Base-by-base conservation (phyloP, 2,329 filamentous ascomycete species). In the Epichloe sibirici region DNA sequence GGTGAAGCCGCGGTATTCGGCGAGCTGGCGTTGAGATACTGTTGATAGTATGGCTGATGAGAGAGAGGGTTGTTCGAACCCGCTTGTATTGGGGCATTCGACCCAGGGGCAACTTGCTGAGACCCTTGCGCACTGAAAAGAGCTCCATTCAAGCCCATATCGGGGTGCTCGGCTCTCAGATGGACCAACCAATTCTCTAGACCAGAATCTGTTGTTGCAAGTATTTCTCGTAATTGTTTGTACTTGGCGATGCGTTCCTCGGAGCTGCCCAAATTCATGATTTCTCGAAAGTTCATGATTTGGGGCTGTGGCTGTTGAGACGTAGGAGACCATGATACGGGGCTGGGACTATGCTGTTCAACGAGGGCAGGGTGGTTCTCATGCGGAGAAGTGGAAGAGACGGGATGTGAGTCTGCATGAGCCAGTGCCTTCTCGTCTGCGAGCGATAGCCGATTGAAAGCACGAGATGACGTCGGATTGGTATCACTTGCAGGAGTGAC, bases 221-320 rank as follows among this genome's bases (percentile, higher is more conserved):
- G 89, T 45, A 86, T 78, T 15, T 79, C 71, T 45, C 88, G 79
- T 0, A 86, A 85, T 53, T 85, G 79, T 54, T 88, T 79, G 65
- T 87, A 95, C 13, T 82, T 83, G 44, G 76, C 73, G 55, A 93
- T 86, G 21, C 90, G 82, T 58, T 93, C 83, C 13, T 75, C 66
- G 0, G 82, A 67, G 2, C 78, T 80, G 15, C 78, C 74, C 48
- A 93, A 74, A 8, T 79, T 81, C 60, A 89, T 75, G 55, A 96
- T 95, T 53, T 95, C 86, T 49, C 83, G 80, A 68, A 94, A 90
- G 1, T 77, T 72, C 57, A 78, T 74, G 39, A 79, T 70, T 46
- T 62, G 61, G 11, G 62, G 46, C 25, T 52, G 55, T 25, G 53
- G 45, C 28, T 48, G 51, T 48, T 58, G 51, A 23, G 45, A 45